Evolutionary conservation across 208 protist species (phyloP).

Genomic region (Leptomonas pyrrhocoris): DNA sequence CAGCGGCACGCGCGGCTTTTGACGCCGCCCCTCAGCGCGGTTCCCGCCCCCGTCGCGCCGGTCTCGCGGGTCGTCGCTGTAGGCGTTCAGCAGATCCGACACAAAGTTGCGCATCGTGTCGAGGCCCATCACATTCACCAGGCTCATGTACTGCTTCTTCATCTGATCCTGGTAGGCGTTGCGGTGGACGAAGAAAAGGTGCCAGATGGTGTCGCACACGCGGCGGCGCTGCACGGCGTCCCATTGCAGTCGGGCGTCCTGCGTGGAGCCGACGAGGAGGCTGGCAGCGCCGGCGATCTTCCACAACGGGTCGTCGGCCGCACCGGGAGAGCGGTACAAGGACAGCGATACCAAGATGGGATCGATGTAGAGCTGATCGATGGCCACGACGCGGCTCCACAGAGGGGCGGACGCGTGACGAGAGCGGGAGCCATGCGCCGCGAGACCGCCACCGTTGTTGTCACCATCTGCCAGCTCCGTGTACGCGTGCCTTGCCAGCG

Average conservation of each 20-base stretch:
- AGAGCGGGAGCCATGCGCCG: background rate
- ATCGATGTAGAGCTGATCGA: slow-evolving; percentile 62
- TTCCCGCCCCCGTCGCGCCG: background rate
- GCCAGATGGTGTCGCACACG: slow-evolving; percentile 72
- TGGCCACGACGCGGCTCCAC: slow-evolving; percentile 47
- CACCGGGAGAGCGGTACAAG: slow-evolving; percentile 74
- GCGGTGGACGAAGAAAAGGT: slow-evolving; percentile 64
- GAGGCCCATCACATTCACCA: slow-evolving; percentile 75
- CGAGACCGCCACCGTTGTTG: background rate
- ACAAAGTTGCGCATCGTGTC: slow-evolving; percentile 78
- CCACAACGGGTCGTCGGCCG: slow-evolving; percentile 75
- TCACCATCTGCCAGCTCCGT: background rate
- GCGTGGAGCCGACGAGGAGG: slow-evolving; percentile 71
- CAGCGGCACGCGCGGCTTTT: slow-evolving; percentile 48
- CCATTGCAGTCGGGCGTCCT: slow-evolving; percentile 74
- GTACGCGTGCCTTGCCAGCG: background rate
- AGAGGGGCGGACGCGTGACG: slow-evolving; percentile 7
- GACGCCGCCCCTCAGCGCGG: slow-evolving; percentile 26
- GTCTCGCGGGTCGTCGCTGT: slow-evolving; percentile 19
- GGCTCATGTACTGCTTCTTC: slow-evolving; percentile 66
- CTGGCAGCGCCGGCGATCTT: slow-evolving; percentile 61
- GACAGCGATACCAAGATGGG: slow-evolving; percentile 72
- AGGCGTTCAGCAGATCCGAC: slow-evolving; percentile 58
- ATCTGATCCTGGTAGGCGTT: slow-evolving; percentile 65
- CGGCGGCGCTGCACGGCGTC: slow-evolving; percentile 53